These are phyloP conservation scores for Phytophthora sojae DNA, from an alignment of 352 stramenopile genomes.

Conservation along the genomic window DNA sequence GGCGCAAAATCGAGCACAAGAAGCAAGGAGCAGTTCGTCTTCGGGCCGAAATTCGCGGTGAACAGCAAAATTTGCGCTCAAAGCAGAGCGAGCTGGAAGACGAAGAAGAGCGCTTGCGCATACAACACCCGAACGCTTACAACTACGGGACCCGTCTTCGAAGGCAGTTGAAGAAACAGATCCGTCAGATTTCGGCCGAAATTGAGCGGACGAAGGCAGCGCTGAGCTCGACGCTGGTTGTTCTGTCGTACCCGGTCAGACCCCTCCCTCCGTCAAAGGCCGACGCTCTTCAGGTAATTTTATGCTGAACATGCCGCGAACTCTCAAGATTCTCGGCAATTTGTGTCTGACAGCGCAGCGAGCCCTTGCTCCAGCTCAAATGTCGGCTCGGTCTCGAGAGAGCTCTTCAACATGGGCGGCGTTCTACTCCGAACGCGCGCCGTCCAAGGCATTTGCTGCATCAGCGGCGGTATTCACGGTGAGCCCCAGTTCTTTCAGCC, in stretches of 20 bases:
- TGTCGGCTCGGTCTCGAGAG: background rate
- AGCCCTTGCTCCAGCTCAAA: slow-evolving; percentile 24
- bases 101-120: background rate
- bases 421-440: slow-evolving; percentile 24
- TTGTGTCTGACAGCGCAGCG: background rate
- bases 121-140: background rate
- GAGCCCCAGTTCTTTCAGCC: slow-evolving; percentile 23
- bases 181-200: background rate
- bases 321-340: background rate
- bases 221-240: slow-evolving; percentile 18
- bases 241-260: slow-evolving; percentile 42
- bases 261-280: slow-evolving; percentile 36
- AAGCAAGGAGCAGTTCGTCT: slow-evolving; percentile 10
- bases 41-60: slow-evolving; percentile 13
- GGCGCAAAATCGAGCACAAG: slow-evolving; percentile 26
- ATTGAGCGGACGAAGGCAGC: slow-evolving; percentile 6
- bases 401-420: slow-evolving; percentile 28
- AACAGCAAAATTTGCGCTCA: background rate
- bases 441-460: slow-evolving; percentile 1
- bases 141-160: slow-evolving; percentile 1
- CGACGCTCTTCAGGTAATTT: slow-evolving; percentile 47
- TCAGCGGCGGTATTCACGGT: slow-evolving; percentile 19
- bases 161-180: background rate
- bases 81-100: background rate
- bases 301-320: slow-evolving; percentile 41